phyloP scores from a whole-genome alignment of 805 yeast genomes.

The Kuraishia hungarica region DNA sequence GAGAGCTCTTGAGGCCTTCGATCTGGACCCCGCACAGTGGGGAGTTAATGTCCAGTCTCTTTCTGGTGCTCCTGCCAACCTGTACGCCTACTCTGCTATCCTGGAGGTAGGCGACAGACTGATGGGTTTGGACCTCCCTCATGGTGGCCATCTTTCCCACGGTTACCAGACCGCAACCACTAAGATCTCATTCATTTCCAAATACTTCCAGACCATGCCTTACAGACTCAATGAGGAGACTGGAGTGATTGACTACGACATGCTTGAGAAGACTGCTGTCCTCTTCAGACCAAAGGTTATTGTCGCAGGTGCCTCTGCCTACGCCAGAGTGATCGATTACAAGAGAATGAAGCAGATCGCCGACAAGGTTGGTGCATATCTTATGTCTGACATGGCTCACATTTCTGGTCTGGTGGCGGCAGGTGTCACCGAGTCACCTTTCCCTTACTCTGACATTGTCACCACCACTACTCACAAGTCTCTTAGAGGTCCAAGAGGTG shows the following conservation, averaged over 20 bases:
- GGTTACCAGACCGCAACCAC: conserved; percentile 90
- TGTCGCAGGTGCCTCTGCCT: conserved; percentile 97
- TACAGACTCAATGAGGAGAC: conserved; percentile 81
- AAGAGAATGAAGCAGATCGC: conserved; percentile 85
- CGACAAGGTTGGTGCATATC: conserved; percentile 86
- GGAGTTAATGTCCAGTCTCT: conserved; percentile 96
- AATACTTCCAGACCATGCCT: conserved; percentile 97
- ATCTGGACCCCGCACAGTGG: conserved; percentile 74
- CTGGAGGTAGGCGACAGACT: conserved; percentile 85
- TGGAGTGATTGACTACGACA: conserved; percentile 89
- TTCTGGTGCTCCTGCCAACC: conserved; percentile 95
- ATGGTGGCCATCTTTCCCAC: conserved; percentile 96
- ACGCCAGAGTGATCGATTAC: conserved; percentile 86
- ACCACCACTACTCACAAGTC: conserved; percentile 98
- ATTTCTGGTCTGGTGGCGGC: conserved; percentile 95
- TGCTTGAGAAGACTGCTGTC: conserved; percentile 69
- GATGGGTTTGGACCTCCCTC: conserved; percentile 97
- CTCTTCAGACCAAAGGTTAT: conserved; percentile 91
- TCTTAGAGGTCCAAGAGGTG: conserved; percentile 98
- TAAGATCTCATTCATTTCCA: conserved; percentile 86
- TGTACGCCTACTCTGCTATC: conserved; percentile 85
- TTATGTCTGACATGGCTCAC: conserved; percentile 95
- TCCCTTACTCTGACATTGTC: conserved; percentile 88
- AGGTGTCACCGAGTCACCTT: conserved; percentile 88
- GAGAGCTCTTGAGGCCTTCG: conserved; percentile 83